These are phyloP conservation scores for Cordyceps pruinosa DNA, from an alignment of 2,329 filamentous ascomycete species.

Conservation along the genomic window DNA sequence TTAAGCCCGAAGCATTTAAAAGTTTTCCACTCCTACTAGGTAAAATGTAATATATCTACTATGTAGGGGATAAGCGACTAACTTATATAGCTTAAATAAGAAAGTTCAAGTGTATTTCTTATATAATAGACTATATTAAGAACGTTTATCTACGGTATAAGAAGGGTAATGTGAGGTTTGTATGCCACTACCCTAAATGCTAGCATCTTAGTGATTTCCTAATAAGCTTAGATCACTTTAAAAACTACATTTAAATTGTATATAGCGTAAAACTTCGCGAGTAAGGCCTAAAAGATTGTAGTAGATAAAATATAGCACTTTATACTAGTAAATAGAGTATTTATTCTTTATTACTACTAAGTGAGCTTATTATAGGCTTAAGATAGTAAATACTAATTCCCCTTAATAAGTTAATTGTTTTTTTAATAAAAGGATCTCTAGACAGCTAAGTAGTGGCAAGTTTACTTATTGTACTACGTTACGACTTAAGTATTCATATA, in stretches of 20 bases:
- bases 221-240: conserved; percentile 8
- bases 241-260: conserved; percentile 11
- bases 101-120: conserved; percentile 8
- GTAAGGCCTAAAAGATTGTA: too few species aligned
- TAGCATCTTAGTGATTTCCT: conserved; percentile 9
- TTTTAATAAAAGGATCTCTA: not conserved
- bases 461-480: too few species aligned
- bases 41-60: conserved; percentile 13
- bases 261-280: conserved; percentile 3
- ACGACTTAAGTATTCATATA: too few species aligned
- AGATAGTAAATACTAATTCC: not conserved
- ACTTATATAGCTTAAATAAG: not conserved
- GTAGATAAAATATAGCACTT: too few species aligned
- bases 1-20: conserved; percentile 1
- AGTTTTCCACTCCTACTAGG: conserved; percentile 8
- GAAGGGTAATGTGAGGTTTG: not conserved
- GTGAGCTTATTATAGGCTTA: not conserved
- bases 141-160: conserved; percentile 10
- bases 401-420: not conserved
- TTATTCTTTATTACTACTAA: not conserved
- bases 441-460: not conserved
- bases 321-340: not conserved
- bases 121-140: conserved; percentile 11
- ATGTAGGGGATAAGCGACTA: conserved; percentile 10
- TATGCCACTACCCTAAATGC: conserved; percentile 13